Base-by-base conservation (phyloP, 768 basidiomycete species). In the Phanerodontia chrysosporium region DNA sequence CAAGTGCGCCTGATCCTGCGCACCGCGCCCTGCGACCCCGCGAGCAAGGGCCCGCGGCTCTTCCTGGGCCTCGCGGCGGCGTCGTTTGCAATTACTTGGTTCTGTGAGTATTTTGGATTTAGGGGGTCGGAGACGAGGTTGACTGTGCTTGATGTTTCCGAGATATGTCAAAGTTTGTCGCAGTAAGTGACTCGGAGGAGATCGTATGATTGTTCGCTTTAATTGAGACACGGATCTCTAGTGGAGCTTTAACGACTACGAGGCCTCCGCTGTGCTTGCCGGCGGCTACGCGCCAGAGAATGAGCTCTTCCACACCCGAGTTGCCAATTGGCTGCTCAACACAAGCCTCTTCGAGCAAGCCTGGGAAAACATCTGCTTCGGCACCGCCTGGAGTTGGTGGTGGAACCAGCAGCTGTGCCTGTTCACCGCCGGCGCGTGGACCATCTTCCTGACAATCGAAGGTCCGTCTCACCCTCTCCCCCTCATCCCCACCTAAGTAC, bases 341-440 rank as follows among this genome's bases (percentile, higher is more conserved):
- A 86, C 85, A 0, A 73, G 73, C 0, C 73, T 87, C 0, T 88
- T 89, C 62, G 80, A 85, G 66, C 79, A 87, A 69, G 85, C 85
- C 1, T 80, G 78, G 78, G 54, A 60, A 1, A 64, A 67, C 52
- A 78, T 81, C 14, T 55, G 59, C 48, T 58, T 56, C 22, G 69
- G 35, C 22, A 16, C 51, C 10, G 70, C 75, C 0, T 58, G 77
- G 45, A 82, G 80, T 49, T 88, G 85, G 85, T 88, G 85, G 86
- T 86, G 85, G 83, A 83, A 81, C 62, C 80, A 85, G 67, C 83
- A 86, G 65, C 69, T 86, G 14, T 86, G 83, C 66, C 64, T 83
- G 22, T 86, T 78, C 72, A 85, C 85, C 3, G 80, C 76, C 6
- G 82, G 83, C 1, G 72, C 77, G 16, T 83, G 83, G 79, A 83